Evolutionary conservation across 495 filamentous ascomycete genomes (phyloP), one percentile per base, ranked within the genome.

Genomic region (Cenococcum geophilum): DNA sequence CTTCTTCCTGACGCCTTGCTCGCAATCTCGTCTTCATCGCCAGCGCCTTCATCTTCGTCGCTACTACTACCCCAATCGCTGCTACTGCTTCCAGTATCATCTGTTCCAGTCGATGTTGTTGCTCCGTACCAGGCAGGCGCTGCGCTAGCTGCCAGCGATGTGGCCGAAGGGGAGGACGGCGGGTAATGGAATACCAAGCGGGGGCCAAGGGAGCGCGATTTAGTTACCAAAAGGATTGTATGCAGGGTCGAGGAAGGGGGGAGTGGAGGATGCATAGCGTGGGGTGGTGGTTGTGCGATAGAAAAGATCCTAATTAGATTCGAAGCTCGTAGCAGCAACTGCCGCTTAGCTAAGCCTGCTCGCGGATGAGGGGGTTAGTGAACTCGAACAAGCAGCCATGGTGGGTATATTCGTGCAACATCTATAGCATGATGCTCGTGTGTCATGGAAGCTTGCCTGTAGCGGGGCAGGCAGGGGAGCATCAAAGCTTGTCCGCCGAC

Each of bases 171-270:
- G 77, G 66, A 66, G 36, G 62, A 79, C 22, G 84, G 83, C 14
- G 92, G 92, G 71, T 95, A 95, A 76, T 97, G 91, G 77, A 95
- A 97, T 68, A 95, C 86, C 70, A 95, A 88, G 50, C 82, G 80
- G 25, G 91, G 89, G 5, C 61, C 65, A 43, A 91, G 91, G 63
- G 88, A 86, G 55, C 86, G 84, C 5, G 89, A 88, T 60, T 89
- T 83, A 55, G 89, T 86, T 64, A 96, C 86, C 37, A 96, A 83
- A 43, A 95, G 80, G 50, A 89, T 80, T 5, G 89, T 89, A 61
- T 95, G 82, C 42, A 91, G 86, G 65, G 87, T 83, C 11, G 74
- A 74, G 35, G 74, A 68, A 11, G 72, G 66, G 12, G 74, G 69
- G 27, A 78, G 70, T 37, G 63, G 66, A 49, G 66, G 56, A 42